These are phyloP conservation scores for Amaranthus tricolor DNA, from an alignment of 179 eudicot species.

Conservation along the genomic window DNA sequence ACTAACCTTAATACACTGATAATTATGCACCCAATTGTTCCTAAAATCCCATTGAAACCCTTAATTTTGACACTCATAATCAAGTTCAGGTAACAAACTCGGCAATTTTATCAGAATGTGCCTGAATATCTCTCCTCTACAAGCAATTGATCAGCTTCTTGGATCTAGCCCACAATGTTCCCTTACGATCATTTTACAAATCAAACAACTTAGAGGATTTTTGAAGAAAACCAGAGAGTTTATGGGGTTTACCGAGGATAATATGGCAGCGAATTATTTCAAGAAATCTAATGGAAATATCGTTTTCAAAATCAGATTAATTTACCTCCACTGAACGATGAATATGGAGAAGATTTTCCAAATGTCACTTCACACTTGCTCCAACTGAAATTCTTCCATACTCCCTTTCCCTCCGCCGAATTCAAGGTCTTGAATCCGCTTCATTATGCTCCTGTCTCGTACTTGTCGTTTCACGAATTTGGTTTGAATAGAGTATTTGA, in stretches of 20 bases:
- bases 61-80: constrained; percentile 86
- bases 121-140: constrained; percentile 36
- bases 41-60: constrained; percentile 85
- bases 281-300: constrained; percentile 53
- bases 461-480: constrained; percentile 66
- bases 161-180: constrained; percentile 81
- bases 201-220: constrained; percentile 80
- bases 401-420: constrained; percentile 48
- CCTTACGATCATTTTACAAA: constrained; percentile 65
- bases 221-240: constrained; percentile 62
- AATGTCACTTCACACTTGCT: too few relatives aligned
- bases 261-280: constrained; percentile 62
- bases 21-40: constrained; percentile 59
- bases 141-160: constrained; percentile 61
- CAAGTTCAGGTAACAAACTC: constrained; percentile 64
- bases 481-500: background rate
- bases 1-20: constrained; percentile 60
- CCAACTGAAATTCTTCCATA: too few relatives aligned
- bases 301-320: constrained; percentile 64
- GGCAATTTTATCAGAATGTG: constrained; percentile 52
- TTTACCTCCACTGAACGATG: constrained; percentile 61
- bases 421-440: constrained; percentile 75
- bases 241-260: constrained; percentile 80
- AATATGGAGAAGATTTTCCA: constrained; percentile 71
- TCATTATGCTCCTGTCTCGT: constrained; percentile 81